Evolutionary conservation across 768 basidiomycete genomes (phyloP).

Genomic region (Suillus occidentalis): DNA sequence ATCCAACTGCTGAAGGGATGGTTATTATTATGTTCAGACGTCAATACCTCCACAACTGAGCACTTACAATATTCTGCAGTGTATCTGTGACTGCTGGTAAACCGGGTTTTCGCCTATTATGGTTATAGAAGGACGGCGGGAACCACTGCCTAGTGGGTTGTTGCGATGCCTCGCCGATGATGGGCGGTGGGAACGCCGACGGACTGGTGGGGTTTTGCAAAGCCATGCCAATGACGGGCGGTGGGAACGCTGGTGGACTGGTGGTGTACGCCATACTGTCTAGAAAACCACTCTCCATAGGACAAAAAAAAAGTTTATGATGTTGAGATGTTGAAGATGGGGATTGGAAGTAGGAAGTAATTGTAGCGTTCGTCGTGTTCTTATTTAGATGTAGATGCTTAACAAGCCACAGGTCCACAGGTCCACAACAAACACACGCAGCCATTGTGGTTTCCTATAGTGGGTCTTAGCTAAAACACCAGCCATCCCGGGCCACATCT

Average conservation of each 20-base stretch:
- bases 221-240: too few relatives aligned
- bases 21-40: not conserved
- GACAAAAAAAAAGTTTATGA: not conserved
- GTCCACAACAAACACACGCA: not conserved
- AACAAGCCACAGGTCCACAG: not conserved
- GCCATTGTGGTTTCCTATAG: not conserved
- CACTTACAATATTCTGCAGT: not conserved
- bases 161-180: too few relatives aligned
- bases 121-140: too few relatives aligned
- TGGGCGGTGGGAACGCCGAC: too few relatives aligned
- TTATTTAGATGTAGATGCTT: not conserved
- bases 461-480: not conserved
- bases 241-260: too few relatives aligned
- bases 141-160: too few relatives aligned
- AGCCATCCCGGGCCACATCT: not conserved
- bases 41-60: not conserved
- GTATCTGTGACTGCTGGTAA: not conserved
- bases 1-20: conserved; percentile 11
- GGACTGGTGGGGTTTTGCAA: too few relatives aligned
- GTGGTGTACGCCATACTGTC: too few relatives aligned
- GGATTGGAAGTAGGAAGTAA: not conserved
- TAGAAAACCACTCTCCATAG: too few relatives aligned
- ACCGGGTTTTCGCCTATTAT: not conserved
- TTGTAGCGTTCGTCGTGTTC: not conserved
- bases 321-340: not conserved